Base-by-base conservation (phyloP, 345 rosid species). In the Salix purpurea region DNA sequence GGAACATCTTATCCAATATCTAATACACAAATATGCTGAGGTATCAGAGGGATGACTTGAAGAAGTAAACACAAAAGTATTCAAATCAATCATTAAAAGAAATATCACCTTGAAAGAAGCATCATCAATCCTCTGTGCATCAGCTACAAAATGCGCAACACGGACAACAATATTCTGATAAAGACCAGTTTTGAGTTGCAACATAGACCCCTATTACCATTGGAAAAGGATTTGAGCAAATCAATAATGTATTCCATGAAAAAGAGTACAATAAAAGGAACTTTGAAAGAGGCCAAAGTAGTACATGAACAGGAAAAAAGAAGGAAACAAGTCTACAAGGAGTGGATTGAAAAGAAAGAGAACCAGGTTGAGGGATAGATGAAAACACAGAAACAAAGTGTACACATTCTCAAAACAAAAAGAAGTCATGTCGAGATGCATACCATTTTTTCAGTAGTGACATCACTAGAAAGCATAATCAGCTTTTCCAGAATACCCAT, bases 1-100 rank as follows among this genome's bases (percentile, higher is more conserved):
- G 70, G 77, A 91, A 95, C 50, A 91, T 83, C 71, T 83, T 84
- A 83, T 90, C 92, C 86, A 93, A 69, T 65, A 86, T 73, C 99
- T 92, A 86, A 82, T 44, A 48, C 76, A 83, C 16, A 82, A 79
- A 71, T 50, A 81, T 62, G 74, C 67, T 77, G 75, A 26, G 32
- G 48, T 72, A 79, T 83, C 70, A 86, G 81, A 76, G 15, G 19
- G 34, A 67, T 73, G 42, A 21, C 37, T 28, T 21, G 34, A 12
- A 14, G 8, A 67, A 67, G 39, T 39, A 44, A 67, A 28, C 19
- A 64, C 34, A 14, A 66, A 18, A 58, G 21, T 26, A 76, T 34
- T 66, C 50, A 79, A 79, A 62, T 70, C 65, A 74, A 18, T 66
- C 67, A n/a, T 67, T 8, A 69, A 71, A 56, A 71, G 71, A 15